Evolutionary conservation across 164 flowering plant genomes (phyloP).

Genomic region (Tetracentron sinense): DNA sequence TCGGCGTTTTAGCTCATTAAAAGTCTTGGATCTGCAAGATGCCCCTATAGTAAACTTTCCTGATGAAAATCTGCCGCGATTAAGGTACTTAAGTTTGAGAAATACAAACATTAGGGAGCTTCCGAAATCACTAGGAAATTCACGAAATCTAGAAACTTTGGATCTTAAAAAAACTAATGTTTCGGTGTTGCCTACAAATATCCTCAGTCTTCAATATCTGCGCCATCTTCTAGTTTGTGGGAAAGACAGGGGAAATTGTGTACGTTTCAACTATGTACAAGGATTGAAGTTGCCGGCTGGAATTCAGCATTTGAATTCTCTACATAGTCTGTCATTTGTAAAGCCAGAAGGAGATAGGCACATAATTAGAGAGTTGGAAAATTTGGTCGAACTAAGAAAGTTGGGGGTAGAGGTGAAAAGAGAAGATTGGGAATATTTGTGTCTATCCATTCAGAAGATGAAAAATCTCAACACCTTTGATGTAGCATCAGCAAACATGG

Average conservation of each 20-base stretch:
- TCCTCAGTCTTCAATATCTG: constrained; percentile 1
- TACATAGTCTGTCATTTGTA: background rate
- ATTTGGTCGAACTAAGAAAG: constrained; percentile 9
- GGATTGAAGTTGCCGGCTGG: background rate
- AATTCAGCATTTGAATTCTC: background rate
- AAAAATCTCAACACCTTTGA: constrained; percentile 8
- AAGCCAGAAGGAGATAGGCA: background rate
- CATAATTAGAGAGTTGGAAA: constrained; percentile 2
- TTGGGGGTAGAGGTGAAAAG: constrained; percentile 7
- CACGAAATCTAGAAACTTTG: constrained; percentile 12
- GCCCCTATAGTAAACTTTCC: no score
- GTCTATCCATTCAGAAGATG: constrained; percentile 9
- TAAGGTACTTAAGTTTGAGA: constrained; percentile 12
- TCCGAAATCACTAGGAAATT: constrained; percentile 9
- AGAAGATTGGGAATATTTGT: constrained; percentile 3
- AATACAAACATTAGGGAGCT: constrained; percentile 8
- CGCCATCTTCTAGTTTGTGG: constrained; percentile 6
- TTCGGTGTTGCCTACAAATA: constrained; percentile 4
- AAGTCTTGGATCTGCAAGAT: no score
- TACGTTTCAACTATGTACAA: background rate
- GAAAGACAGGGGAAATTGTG: no score
- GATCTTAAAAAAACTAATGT: constrained; percentile 13
- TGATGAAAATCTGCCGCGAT: no score
- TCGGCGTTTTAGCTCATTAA: no score
- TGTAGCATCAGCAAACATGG: background rate